phyloP scores from a whole-genome alignment of 768 basidiomycete genomes.

The Russula sp. region DNA sequence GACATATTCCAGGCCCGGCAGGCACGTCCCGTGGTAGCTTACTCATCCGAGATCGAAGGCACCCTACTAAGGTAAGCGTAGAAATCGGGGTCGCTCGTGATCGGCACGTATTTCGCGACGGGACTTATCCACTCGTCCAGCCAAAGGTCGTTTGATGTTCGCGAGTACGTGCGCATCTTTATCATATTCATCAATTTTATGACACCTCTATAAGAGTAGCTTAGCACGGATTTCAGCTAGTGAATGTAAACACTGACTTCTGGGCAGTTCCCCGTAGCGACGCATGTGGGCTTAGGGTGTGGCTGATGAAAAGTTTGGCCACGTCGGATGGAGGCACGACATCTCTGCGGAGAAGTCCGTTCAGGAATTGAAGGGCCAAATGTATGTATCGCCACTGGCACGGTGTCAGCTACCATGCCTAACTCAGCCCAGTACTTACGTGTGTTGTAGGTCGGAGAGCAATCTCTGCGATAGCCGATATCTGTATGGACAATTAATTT shows the following conservation, averaged over 20 bases:
- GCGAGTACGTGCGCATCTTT: conserved; percentile 73
- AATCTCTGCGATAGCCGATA: conserved; percentile 57
- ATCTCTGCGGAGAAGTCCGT: conserved; percentile 63
- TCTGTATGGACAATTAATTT: conserved; percentile 39
- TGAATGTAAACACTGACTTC: conserved; percentile 43
- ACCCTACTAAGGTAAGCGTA: conserved; percentile 41
- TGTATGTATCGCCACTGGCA: conserved; percentile 78
- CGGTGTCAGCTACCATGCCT: conserved; percentile 16
- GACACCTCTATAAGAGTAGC: conserved; percentile 49
- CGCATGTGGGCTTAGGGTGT: conserved; percentile 68
- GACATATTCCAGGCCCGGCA: not conserved
- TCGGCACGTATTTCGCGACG: conserved; percentile 44
- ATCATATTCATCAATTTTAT: conserved; percentile 64
- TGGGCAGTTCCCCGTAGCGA: conserved; percentile 64
- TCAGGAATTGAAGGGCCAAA: conserved; percentile 62
- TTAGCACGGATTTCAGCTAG: conserved; percentile 14
- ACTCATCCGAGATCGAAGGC: conserved; percentile 28
- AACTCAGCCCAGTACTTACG: conserved; percentile 45
- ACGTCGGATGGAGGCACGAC: conserved; percentile 49
- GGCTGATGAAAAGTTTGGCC: conserved; percentile 60
- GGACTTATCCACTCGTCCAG: conserved; percentile 69
- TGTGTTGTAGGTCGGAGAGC: conserved; percentile 65
- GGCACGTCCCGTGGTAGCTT: not conserved
- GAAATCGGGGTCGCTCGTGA: conserved; percentile 52
- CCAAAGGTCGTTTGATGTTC: conserved; percentile 66